Evolutionary conservation across 768 basidiomycete genomes (phyloP).

Genomic region (Gautieria morchelliformis): DNA sequence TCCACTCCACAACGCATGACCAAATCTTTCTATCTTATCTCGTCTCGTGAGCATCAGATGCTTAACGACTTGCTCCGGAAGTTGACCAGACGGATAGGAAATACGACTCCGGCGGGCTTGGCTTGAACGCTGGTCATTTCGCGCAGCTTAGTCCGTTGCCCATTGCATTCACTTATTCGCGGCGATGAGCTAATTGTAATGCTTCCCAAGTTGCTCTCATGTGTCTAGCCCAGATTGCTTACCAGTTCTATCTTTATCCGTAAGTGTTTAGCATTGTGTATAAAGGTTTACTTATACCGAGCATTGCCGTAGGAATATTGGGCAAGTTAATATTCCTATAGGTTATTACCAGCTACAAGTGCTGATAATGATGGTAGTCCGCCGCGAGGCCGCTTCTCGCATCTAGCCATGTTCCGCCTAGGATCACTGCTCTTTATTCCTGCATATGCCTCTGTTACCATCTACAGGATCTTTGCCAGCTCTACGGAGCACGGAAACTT

Average conservation of each 20-base stretch:
- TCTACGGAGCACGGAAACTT: slow-evolving; percentile 59
- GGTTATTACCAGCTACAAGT: neutral
- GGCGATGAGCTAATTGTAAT: neutral
- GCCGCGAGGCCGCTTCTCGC: slow-evolving; percentile 74
- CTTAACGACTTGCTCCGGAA: slow-evolving; percentile 7
- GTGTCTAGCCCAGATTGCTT: slow-evolving; percentile 89
- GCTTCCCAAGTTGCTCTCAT: slow-evolving; percentile 66
- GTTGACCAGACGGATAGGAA: slow-evolving; percentile 35
- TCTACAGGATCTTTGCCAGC: slow-evolving; percentile 68
- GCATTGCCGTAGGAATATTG: slow-evolving; percentile 44
- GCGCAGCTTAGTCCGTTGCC: slow-evolving; percentile 63
- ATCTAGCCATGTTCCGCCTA: slow-evolving; percentile 83
- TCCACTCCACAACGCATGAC: slow-evolving; percentile 86
- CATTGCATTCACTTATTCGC: neutral
- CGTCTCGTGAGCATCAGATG: slow-evolving; percentile 53
- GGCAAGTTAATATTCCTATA: slow-evolving; percentile 27
- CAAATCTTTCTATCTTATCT: slow-evolving; percentile 89
- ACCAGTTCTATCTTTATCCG: slow-evolving; percentile 89
- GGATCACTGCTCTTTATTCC: slow-evolving; percentile 84
- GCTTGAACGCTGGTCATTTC: slow-evolving; percentile 85
- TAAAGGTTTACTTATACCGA: neutral
- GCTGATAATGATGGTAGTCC: slow-evolving; percentile 35
- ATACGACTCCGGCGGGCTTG: slow-evolving; percentile 80
- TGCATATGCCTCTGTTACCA: slow-evolving; percentile 71
- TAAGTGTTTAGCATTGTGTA: slow-evolving; percentile 30